These are phyloP conservation scores for Flaveria trinervia DNA, from an alignment of 129 eudicot genomes.

Conservation along the genomic window DNA sequence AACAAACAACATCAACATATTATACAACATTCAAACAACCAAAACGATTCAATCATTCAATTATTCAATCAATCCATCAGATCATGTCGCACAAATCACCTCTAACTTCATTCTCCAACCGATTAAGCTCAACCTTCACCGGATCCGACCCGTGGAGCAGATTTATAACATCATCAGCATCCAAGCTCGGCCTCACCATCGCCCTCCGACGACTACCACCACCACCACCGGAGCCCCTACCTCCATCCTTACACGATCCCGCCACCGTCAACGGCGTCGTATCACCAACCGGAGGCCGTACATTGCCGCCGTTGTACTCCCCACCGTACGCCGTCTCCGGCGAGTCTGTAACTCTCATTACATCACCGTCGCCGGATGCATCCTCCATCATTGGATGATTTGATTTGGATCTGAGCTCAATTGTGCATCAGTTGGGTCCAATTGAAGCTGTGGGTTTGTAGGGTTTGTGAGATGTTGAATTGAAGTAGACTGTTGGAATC, in stretches of 20 bases:
- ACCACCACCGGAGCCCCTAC: slow-evolving; percentile 35
- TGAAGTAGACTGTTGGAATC: slow-evolving; percentile 15
- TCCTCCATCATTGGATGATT: slow-evolving; percentile 49
- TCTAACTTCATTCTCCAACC: slow-evolving; percentile 95
- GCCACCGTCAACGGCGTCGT: slow-evolving; percentile 52
- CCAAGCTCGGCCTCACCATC: slow-evolving; percentile 73
- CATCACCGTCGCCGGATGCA: slow-evolving; percentile 54
- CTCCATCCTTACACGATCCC: slow-evolving; percentile 54
- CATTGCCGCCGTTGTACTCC: slow-evolving; percentile 56
- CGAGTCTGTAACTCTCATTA: slow-evolving; percentile 33
- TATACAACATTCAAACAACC: slow-evolving; percentile 11
- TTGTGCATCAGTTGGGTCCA: slow-evolving; percentile 47
- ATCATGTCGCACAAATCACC: slow-evolving; percentile 58
- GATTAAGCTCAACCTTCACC: slow-evolving; percentile 92
- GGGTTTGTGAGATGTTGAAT: slow-evolving; percentile 35
- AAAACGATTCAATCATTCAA: slow-evolving; percentile 10
- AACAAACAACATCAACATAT: slow-evolving; percentile 2
- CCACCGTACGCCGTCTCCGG: slow-evolving; percentile 41
- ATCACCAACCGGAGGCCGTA: slow-evolving; percentile 34
- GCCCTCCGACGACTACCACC: slow-evolving; percentile 55
- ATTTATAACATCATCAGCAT: slow-evolving; percentile 75
- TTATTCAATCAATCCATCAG: slow-evolving; percentile 24
- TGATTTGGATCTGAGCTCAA: slow-evolving; percentile 51
- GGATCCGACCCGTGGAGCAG: slow-evolving; percentile 98
- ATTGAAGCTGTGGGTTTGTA: slow-evolving; percentile 17